Evolutionary conservation across 352 stramenopile genomes (phyloP).

Genomic region (Salisapilia sapeloensis): DNA sequence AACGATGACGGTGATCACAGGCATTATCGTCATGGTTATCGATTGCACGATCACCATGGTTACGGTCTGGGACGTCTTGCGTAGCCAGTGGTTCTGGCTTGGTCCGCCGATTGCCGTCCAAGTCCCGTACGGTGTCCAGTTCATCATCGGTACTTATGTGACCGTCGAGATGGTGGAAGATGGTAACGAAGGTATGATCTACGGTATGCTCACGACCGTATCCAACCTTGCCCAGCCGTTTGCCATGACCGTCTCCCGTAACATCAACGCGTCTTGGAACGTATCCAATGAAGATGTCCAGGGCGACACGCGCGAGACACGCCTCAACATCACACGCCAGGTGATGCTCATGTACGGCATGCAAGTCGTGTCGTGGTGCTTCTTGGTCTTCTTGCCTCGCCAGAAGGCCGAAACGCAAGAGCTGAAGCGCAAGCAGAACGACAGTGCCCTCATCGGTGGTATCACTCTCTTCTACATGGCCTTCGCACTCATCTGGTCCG

Average conservation of each 20-base stretch:
- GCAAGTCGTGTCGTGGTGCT: constrained; percentile 22
- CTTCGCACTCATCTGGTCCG: constrained; percentile 20
- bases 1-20: constrained; percentile 21
- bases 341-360: constrained; percentile 41
- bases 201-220: constrained; percentile 55
- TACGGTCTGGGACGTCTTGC: constrained; percentile 40
- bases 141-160: constrained; percentile 60
- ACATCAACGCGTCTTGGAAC: constrained; percentile 25
- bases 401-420: constrained; percentile 25
- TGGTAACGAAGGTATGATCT: constrained; percentile 60
- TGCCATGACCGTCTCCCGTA: constrained; percentile 30
- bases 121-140: constrained; percentile 45
- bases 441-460: constrained; percentile 16
- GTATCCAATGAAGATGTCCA: constrained; percentile 46
- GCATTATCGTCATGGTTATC: constrained; percentile 18
- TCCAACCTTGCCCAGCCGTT: constrained; percentile 59
- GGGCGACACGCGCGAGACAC: constrained; percentile 24
- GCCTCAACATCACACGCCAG: constrained; percentile 28
- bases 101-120: constrained; percentile 22
- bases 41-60: constrained; percentile 16
- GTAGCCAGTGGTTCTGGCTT: constrained; percentile 50
- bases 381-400: constrained; percentile 30
- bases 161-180: constrained; percentile 64
- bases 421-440: constrained; percentile 28
- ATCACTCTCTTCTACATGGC: constrained; percentile 19